Base-by-base conservation (phyloP, 371 early-diverging fungal species). In the Mycotypha africana region DNA sequence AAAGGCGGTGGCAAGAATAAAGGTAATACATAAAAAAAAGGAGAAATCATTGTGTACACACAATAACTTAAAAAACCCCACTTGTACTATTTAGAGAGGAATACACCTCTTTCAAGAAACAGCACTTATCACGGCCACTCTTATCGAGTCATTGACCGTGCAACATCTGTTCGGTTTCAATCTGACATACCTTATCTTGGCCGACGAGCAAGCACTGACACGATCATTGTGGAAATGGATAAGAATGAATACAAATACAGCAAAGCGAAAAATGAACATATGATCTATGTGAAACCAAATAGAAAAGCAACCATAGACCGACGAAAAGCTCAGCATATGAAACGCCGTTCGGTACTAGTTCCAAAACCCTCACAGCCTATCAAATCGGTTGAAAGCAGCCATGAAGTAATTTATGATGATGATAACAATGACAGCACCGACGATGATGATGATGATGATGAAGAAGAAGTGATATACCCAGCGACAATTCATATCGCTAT, bases 401-500 rank as follows among this genome's bases (percentile, higher is more conserved):
- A 8, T 28, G 30, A 28, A 28, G n/a, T n/a, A n/a, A n/a, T n/a
- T 28, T 6, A 28, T 12, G 30, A 28, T 28, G 12, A 8, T 12
- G 30, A 6, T 8, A 28, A 28, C 30, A 28, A 28, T n/a, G n/a
- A 28, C 30, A 28, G 12, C 30, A 12, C 34, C 34, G 9, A n/a
- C 15, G n/a, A n/a, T 34, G 15, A n/a, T 34, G 34, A 34, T 34
- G 4, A 15, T 4, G 4, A n/a, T 7, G 15, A 15, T n/a, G 4
- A n/a, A 4, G 46, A 46, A 8, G 47, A 56, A 20, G 42, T 38
- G 10, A 32, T 30, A 0, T n/a, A 5, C 14, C 31, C 17, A 4
- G 33, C 57, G 3, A 36, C 23, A n/a, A 47, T 57, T 22, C 48
- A 58, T 48, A 35, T 52, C 10, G 52, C 53, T 9, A 49, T 52